Evolutionary conservation across 805 yeast genomes (phyloP).

Genomic region (Kluyveromyces wickerhamii): DNA sequence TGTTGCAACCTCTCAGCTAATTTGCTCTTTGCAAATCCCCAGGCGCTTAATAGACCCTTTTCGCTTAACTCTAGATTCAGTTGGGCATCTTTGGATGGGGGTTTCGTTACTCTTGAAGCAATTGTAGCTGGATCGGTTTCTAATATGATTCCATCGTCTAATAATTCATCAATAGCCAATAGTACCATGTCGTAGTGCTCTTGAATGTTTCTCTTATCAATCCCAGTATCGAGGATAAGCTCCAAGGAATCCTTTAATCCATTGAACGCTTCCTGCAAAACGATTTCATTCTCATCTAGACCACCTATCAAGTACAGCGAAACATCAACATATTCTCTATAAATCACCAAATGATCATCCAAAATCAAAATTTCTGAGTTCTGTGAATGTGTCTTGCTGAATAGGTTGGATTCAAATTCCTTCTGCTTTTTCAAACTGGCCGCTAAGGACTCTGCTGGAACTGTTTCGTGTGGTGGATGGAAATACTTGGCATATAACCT

Average conservation of each 20-base stretch:
- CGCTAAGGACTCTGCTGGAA: constrained; percentile 10
- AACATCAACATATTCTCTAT: constrained; percentile 76
- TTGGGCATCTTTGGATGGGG: constrained; percentile 63
- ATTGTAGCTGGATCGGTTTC: constrained; percentile 85
- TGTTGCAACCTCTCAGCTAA: constrained; percentile 45
- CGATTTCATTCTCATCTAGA: constrained; percentile 77
- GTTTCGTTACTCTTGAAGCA: constrained; percentile 83
- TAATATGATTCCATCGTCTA: constrained; percentile 88
- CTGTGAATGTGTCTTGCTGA: constrained; percentile 69
- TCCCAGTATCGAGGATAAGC: constrained; percentile 51
- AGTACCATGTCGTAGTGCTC: constrained; percentile 82
- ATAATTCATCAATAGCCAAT: constrained; percentile 81
- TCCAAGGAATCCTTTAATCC: constrained; percentile 80
- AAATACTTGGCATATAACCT: constrained; percentile 83
- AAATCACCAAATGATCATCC: constrained; percentile 75
- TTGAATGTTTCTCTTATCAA: constrained; percentile 71
- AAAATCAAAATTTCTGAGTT: constrained; percentile 73
- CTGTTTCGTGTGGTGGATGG: constrained; percentile 47
- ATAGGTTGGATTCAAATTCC: constrained; percentile 66
- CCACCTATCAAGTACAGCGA: constrained; percentile 60
- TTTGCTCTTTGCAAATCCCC: constrained; percentile 79
- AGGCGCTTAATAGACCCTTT: constrained; percentile 73
- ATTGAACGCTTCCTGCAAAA: constrained; percentile 64
- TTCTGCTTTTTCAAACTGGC: constrained; percentile 54
- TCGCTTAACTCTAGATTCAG: constrained; percentile 60